Conservation (phyloP, 106 monocot species). For the Agapanthus africanus region DNA sequence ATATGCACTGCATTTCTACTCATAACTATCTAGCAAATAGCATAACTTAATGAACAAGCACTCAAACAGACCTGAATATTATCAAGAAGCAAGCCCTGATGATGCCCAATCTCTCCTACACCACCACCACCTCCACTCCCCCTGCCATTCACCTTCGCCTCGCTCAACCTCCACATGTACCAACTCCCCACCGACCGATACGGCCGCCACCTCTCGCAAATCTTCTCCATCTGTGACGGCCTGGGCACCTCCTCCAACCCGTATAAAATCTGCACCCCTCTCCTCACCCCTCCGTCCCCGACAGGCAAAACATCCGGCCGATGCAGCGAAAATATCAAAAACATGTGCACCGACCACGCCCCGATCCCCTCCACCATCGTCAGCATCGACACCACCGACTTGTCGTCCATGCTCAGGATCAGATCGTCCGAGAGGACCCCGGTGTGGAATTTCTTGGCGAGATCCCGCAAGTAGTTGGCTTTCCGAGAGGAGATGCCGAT, state of each 20-base stretch:
- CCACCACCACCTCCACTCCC: background rate
- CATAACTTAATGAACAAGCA: too few species aligned
- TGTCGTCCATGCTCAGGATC: slow-evolving; percentile 52
- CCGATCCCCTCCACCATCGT: slow-evolving; percentile 72
- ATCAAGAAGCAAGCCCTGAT: slow-evolving; percentile 6
- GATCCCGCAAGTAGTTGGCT: slow-evolving; percentile 47
- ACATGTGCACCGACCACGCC: slow-evolving; percentile 66
- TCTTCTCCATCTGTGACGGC: slow-evolving; percentile 52
- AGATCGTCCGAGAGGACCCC: slow-evolving; percentile 47
- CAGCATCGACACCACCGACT: slow-evolving; percentile 45
- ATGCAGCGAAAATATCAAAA: slow-evolving; percentile 54
- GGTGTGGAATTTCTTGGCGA: slow-evolving; percentile 40
- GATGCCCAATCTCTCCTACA: slow-evolving; percentile 5
- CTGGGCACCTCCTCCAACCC: slow-evolving; percentile 38
- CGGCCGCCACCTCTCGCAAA: slow-evolving; percentile 47
- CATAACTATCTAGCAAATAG: too few species aligned
- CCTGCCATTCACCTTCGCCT: background rate
- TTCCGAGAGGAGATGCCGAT: slow-evolving; percentile 55
- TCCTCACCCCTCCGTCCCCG: slow-evolving; percentile 48
- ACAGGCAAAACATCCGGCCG: slow-evolving; percentile 55
- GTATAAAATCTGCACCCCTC: slow-evolving; percentile 53
- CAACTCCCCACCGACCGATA: slow-evolving; percentile 53
- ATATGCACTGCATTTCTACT: too few species aligned
- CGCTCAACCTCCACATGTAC: slow-evolving; percentile 58
- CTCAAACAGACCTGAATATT: slow-evolving; percentile 9